Evolutionary conservation across 805 yeast genomes (phyloP).

Genomic region (Ogataea wickerhamii): DNA sequence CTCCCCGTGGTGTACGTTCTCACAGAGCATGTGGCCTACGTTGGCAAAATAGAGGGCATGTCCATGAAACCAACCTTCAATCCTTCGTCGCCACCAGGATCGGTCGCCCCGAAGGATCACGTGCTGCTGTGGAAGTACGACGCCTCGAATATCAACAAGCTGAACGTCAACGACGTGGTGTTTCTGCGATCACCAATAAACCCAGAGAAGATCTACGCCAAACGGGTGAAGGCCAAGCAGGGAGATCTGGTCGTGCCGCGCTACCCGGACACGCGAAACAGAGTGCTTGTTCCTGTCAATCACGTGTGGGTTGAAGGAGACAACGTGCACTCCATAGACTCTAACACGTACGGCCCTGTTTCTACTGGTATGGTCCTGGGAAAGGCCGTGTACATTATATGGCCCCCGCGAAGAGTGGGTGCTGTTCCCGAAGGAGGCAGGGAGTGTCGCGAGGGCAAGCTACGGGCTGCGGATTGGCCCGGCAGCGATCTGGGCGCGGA

Average conservation of each 20-base stretch:
- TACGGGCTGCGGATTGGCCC: constrained; percentile 9
- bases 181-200: constrained; percentile 77
- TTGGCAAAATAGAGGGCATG: constrained; percentile 71
- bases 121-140: constrained; percentile 69
- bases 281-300: constrained; percentile 64
- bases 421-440: constrained; percentile 49
- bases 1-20: constrained; percentile 71
- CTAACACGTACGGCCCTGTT: constrained; percentile 85
- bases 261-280: constrained; percentile 61
- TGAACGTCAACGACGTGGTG: constrained; percentile 66
- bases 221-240: constrained; percentile 71
- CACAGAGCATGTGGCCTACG: constrained; percentile 66
- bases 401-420: constrained; percentile 64
- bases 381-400: constrained; percentile 61
- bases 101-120: constrained; percentile 45
- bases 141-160: constrained; percentile 42
- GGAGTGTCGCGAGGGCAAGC: constrained; percentile 38
- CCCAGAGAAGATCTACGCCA: constrained; percentile 72
- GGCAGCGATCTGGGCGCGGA: neutral
- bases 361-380: constrained; percentile 80
- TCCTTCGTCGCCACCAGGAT: constrained; percentile 43
- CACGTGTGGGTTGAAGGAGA: constrained; percentile 97
- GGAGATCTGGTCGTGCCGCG: constrained; percentile 67
- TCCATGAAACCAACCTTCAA: constrained; percentile 91
- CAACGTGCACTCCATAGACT: constrained; percentile 77